phyloP scores from a whole-genome alignment of 371 early-diverging fungal species.

The Mucor racemosus region DNA sequence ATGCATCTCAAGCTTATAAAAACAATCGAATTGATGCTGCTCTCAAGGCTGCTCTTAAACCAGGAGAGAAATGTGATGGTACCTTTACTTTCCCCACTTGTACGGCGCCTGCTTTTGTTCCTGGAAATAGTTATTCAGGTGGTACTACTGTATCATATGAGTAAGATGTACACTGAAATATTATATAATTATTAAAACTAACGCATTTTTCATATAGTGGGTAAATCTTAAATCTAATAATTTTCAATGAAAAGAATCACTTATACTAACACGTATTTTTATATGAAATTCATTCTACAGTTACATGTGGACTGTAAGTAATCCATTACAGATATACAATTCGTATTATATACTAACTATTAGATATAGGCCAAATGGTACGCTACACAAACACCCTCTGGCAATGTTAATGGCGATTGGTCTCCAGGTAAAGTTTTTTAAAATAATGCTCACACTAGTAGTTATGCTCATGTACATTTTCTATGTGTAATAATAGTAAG shows the following conservation, averaged over 20 bases:
- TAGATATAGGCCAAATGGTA: conserved; percentile 48
- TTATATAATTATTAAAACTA: not conserved
- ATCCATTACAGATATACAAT: not conserved
- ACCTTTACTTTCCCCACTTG: conserved; percentile 35
- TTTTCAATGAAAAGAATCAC: not conserved
- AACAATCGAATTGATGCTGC: conserved; percentile 37
- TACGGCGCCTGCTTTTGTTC: conserved; percentile 42
- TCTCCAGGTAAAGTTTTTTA: conserved; percentile 25
- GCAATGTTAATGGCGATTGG: conserved; percentile 35
- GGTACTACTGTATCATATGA: conserved; percentile 54
- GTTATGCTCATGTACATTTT: no score
- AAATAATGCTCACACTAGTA: not conserved
- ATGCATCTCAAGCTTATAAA: conserved; percentile 51
- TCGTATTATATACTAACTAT: not conserved
- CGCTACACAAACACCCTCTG: conserved; percentile 28
- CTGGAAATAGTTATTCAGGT: conserved; percentile 41
- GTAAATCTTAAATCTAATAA: conserved; percentile 18
- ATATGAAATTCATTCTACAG: conserved; percentile 12
- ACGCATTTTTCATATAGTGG: conserved; percentile 18
- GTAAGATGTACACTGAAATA: conserved; percentile 27
- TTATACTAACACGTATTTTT: not conserved
- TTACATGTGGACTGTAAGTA: conserved; percentile 48
- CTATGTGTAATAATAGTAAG: conserved; percentile 5
- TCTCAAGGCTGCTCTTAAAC: conserved; percentile 29
- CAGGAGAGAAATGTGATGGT: conserved; percentile 31